These are phyloP conservation scores for Chalciporus sp. DNA, from an alignment of 1,284 basidiomycete species.

Conservation along the genomic window DNA sequence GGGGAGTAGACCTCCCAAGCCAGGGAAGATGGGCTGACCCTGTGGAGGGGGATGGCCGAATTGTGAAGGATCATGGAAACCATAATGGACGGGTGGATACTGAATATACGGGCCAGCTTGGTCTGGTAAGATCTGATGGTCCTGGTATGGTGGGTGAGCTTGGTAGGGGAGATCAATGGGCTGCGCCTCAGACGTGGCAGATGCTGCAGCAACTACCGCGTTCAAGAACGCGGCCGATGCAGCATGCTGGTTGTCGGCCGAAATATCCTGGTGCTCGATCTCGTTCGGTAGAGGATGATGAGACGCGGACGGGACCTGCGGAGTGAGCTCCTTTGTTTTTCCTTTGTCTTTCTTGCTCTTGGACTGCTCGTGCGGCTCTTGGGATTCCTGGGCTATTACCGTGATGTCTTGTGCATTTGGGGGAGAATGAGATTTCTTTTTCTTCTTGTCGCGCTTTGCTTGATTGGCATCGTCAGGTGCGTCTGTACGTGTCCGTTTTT, in stretches of 20 bases:
- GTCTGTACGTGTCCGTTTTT: conserved; percentile 31
- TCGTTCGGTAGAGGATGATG: conserved; percentile 4
- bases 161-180: conserved; percentile 30
- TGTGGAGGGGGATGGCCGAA: conserved; percentile 29
- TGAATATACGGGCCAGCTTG: conserved; percentile 31
- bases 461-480: conserved; percentile 15
- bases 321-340: conserved; percentile 39
- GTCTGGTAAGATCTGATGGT: conserved; percentile 31
- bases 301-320: conserved; percentile 17
- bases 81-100: conserved; percentile 31
- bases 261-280: conserved; percentile 30
- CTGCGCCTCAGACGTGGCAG: conserved; percentile 40
- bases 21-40: conserved; percentile 35
- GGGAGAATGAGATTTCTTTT: conserved; percentile 17
- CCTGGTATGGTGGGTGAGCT: conserved; percentile 28
- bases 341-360: conserved; percentile 39
- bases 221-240: conserved; percentile 60
- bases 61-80: conserved; percentile 34
- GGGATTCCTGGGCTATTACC: conserved; percentile 7
- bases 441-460: conserved; percentile 28
- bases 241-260: conserved; percentile 37
- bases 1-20: conserved; percentile 37
- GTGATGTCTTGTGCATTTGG: conserved; percentile 6
- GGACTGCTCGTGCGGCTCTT: background rate
- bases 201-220: conserved; percentile 58